phyloP scores from a whole-genome alignment of 208 protist species.

The Trypanosoma grayi region DNA sequence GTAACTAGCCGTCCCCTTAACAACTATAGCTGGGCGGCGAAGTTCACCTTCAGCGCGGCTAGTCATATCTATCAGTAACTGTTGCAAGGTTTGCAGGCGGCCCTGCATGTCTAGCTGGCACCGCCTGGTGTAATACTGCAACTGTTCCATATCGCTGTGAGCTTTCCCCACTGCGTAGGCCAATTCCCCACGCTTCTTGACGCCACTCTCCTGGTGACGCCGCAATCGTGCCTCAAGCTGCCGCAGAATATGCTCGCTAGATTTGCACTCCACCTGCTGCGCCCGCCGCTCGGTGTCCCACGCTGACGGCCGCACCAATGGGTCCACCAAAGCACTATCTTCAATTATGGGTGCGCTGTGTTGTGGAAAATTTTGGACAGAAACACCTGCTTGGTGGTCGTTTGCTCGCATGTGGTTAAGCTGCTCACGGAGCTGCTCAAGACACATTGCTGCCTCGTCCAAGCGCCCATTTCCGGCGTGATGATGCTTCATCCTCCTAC shows the following conservation, averaged over 20 bases:
- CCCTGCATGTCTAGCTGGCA: neutral
- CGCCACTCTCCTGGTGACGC: slow-evolving; percentile 1
- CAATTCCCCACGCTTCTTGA: slow-evolving; percentile 5
- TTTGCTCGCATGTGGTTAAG: slow-evolving; percentile 14
- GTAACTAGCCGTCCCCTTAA: neutral
- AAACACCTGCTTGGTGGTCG: neutral
- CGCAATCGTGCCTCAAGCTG: slow-evolving; percentile 7
- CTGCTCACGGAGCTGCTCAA: slow-evolving; percentile 9
- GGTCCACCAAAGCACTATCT: neutral
- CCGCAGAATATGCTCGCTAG: neutral
- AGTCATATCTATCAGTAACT: neutral
- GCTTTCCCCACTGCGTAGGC: slow-evolving; percentile 2
- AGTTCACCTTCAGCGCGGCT: neutral
- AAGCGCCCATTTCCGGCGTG: neutral
- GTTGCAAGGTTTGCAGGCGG: neutral
- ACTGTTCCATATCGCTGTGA: neutral
- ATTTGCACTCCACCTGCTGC: neutral
- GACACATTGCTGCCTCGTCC: neutral
- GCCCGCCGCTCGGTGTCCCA: neutral
- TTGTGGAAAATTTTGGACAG: neutral
- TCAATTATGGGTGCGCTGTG: neutral
- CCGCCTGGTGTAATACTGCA: neutral
- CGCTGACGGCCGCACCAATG: neutral
- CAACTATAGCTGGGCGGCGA: neutral
- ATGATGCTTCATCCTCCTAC: neutral